Conservation (phyloP, 495 filamentous ascomycete genomes). For the Penicillium salamii region DNA sequence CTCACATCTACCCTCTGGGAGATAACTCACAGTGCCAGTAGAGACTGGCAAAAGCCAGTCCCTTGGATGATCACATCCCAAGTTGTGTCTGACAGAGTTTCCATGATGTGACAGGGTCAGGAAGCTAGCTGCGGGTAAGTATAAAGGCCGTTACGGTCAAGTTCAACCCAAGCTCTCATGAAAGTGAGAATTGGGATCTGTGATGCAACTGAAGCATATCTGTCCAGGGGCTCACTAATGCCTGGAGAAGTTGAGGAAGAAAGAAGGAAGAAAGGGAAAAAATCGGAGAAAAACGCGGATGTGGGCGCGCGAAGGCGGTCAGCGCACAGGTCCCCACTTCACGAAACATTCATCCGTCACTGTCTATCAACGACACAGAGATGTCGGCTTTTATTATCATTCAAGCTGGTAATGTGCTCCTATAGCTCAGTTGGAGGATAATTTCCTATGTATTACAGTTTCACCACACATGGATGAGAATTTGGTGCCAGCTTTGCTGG, state of each 20-base stretch:
- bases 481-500: too few relatives aligned
- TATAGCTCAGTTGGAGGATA: not conserved
- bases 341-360: too few relatives aligned
- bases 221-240: not conserved
- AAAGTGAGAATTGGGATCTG: constrained; percentile 23
- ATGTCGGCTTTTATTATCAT: too few relatives aligned
- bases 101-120: constrained; percentile 53
- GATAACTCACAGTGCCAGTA: constrained; percentile 81
- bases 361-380: too few relatives aligned
- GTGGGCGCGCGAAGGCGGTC: constrained; percentile 7
- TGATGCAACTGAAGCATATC: constrained; percentile 6
- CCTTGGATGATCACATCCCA: constrained; percentile 94
- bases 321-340: constrained; percentile 4
- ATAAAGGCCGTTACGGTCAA: constrained; percentile 24
- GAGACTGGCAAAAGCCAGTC: constrained; percentile 84
- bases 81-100: constrained; percentile 69
- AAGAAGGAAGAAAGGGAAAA: constrained; percentile 9
- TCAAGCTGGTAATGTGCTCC: too few relatives aligned
- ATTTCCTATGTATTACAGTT: not conserved
- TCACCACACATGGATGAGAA: too few relatives aligned
- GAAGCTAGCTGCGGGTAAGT: constrained; percentile 25
- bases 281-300: constrained; percentile 6
- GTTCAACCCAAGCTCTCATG: constrained; percentile 24
- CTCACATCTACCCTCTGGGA: constrained; percentile 17
- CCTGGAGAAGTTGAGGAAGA: not conserved